Evolutionary conservation across 257 asterid species (phyloP).

Genomic region (Jacaranda copaia): DNA sequence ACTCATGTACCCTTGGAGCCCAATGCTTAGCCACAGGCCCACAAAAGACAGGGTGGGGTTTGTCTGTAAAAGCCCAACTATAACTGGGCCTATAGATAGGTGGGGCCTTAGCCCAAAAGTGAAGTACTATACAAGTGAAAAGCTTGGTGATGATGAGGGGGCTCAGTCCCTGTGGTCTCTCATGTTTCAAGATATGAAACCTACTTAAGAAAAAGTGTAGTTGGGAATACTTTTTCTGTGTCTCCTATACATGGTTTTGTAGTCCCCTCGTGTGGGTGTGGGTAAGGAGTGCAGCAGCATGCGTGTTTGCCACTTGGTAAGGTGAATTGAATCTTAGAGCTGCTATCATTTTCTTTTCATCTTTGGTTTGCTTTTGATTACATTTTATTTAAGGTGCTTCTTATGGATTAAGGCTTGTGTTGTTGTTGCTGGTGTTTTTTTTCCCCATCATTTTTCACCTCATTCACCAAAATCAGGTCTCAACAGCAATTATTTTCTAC

Average conservation of each 20-base stretch:
- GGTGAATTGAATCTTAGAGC: not conserved
- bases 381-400: not conserved
- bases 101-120: conserved; percentile 64
- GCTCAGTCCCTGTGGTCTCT: conserved; percentile 76
- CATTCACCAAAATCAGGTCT: too few species aligned
- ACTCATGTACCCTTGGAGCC: conserved; percentile 46
- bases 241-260: not conserved
- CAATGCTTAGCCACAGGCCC: conserved; percentile 43
- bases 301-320: not conserved
- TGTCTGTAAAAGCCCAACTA: conserved; percentile 53
- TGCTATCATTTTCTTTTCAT: not conserved
- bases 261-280: too few species aligned
- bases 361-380: not conserved
- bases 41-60: conserved; percentile 38
- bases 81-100: conserved; percentile 63
- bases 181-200: conserved; percentile 91
- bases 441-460: too few species aligned
- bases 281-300: not conserved
- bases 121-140: conserved; percentile 47
- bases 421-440: too few species aligned
- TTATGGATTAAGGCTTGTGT: not conserved
- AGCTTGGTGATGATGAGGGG: conserved; percentile 47
- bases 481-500: too few species aligned
- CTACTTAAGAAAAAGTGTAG: conserved; percentile 50
- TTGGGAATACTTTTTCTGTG: not conserved